Percentiles rank a stretch among this genome's conserved stretches.
Evolutionary conservation across 768 basidiomycete genomes (phyloP).

Genomic region (Lactifluus rugatus): DNA sequence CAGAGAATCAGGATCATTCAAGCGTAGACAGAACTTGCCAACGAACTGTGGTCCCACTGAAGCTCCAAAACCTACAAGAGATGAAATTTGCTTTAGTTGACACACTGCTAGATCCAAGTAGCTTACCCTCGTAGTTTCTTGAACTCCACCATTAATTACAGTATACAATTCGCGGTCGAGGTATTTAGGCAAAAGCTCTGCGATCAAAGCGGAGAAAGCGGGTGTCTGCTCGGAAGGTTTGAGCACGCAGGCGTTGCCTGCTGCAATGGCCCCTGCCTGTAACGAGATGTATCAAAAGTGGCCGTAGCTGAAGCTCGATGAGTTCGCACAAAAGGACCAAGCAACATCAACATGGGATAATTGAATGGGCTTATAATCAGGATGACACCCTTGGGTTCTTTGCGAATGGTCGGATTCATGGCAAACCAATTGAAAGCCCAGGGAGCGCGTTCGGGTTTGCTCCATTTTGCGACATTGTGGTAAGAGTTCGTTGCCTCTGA

Average conservation of each 20-base stretch:
- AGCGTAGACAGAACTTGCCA: background rate
- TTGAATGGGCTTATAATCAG: slow-evolving; percentile 69
- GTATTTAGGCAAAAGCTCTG: slow-evolving; percentile 24
- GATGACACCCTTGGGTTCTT: slow-evolving; percentile 70
- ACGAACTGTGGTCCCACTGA: slow-evolving; percentile 54
- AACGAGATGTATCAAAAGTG: background rate
- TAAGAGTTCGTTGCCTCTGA: slow-evolving; percentile 45
- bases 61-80: slow-evolving; percentile 52
- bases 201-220: slow-evolving; percentile 23
- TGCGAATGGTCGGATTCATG: slow-evolving; percentile 55
- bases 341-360: slow-evolving; percentile 53
- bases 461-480: slow-evolving; percentile 64
- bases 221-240: slow-evolving; percentile 32
- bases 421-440: slow-evolving; percentile 48
- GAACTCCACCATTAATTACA: slow-evolving; percentile 28
- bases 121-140: slow-evolving; percentile 26
- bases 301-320: background rate
- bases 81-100: background rate
- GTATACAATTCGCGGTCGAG: slow-evolving; percentile 28
- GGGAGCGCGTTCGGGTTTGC: slow-evolving; percentile 47
- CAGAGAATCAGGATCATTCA: slow-evolving; percentile 16
- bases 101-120: background rate
- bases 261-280: slow-evolving; percentile 30
- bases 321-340: slow-evolving; percentile 46
- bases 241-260: slow-evolving; percentile 28